phyloP scores from a whole-genome alignment of 2,329 filamentous ascomycete species.

The Tolypocladium album region DNA sequence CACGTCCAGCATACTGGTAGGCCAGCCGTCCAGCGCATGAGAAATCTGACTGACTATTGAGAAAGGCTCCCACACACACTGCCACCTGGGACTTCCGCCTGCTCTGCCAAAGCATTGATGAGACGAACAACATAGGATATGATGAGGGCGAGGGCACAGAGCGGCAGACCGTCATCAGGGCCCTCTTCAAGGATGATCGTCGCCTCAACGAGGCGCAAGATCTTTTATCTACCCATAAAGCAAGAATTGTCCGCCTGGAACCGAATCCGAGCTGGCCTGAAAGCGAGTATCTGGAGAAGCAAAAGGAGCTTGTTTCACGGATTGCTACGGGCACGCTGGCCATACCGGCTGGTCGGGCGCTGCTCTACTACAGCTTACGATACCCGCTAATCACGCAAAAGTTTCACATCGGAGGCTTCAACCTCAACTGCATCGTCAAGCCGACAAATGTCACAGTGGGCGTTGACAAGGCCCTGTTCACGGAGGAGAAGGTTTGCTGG shows the following conservation, averaged over 20 bases:
- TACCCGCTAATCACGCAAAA: slow-evolving; percentile 88
- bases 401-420: slow-evolving; percentile 82
- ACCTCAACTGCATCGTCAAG: slow-evolving; percentile 81
- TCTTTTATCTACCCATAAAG: slow-evolving; percentile 75
- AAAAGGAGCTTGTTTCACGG: slow-evolving; percentile 81
- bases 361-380: slow-evolving; percentile 80
- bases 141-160: slow-evolving; percentile 78
- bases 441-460: slow-evolving; percentile 86
- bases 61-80: slow-evolving; percentile 49
- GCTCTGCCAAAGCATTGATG: slow-evolving; percentile 60
- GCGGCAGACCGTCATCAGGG: slow-evolving; percentile 68
- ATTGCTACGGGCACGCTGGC: slow-evolving; percentile 82
- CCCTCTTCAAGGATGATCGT: slow-evolving; percentile 86
- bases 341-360: slow-evolving; percentile 74
- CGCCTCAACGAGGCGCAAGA: slow-evolving; percentile 77
- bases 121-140: slow-evolving; percentile 47
- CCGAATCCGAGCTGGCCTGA: slow-evolving; percentile 72
- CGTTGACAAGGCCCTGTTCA: slow-evolving; percentile 79
- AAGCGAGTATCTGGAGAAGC: slow-evolving; percentile 77
- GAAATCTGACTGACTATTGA: background rate
- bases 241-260: slow-evolving; percentile 67
- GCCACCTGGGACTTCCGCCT: slow-evolving; percentile 65
- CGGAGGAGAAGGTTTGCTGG: slow-evolving; percentile 96
- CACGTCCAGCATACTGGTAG: slow-evolving; percentile 31
- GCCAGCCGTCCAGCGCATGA: slow-evolving; percentile 6